phyloP scores from a whole-genome alignment of 2,329 filamentous ascomycete genomes.

The Fusarium newnesense region DNA sequence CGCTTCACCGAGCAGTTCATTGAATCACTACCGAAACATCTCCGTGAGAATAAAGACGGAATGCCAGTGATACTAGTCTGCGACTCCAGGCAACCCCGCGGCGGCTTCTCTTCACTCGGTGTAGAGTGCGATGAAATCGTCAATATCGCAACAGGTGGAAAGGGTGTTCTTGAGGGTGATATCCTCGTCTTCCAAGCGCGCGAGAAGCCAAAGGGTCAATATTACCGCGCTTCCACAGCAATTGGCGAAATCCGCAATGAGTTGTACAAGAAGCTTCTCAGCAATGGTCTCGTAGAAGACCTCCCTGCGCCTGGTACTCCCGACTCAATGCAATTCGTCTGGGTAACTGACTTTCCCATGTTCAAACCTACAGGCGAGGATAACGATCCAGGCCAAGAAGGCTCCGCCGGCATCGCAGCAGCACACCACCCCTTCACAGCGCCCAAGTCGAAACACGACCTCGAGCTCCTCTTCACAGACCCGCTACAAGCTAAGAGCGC shows the following conservation, averaged over 20 bases:
- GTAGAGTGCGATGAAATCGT: slow-evolving; percentile 69
- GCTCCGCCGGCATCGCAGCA: slow-evolving; percentile 80
- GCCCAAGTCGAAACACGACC: slow-evolving; percentile 76
- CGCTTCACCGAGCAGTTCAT: slow-evolving; percentile 77
- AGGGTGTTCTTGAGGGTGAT: slow-evolving; percentile 71
- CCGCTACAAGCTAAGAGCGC: slow-evolving; percentile 81
- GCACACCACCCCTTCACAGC: slow-evolving; percentile 98
- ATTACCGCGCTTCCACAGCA: slow-evolving; percentile 68
- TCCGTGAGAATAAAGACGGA: slow-evolving; percentile 78
- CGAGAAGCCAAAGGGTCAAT: slow-evolving; percentile 67
- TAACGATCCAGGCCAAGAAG: slow-evolving; percentile 80
- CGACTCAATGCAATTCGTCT: slow-evolving; percentile 73
- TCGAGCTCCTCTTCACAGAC: slow-evolving; percentile 77
- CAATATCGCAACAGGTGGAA: slow-evolving; percentile 46
- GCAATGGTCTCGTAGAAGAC: not conserved
- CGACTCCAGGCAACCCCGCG: slow-evolving; percentile 77
- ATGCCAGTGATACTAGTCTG: slow-evolving; percentile 82
- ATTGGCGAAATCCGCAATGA: slow-evolving; percentile 79
- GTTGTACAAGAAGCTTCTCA: slow-evolving; percentile 70
- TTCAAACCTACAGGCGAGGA: slow-evolving; percentile 78
- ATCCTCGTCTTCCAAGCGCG: slow-evolving; percentile 86
- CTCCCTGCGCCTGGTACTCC: slow-evolving; percentile 14
- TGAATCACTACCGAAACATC: slow-evolving; percentile 67
- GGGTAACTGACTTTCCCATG: slow-evolving; percentile 91
- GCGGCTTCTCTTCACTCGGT: slow-evolving; percentile 81